A percentile compares a stretch with the other conserved stretches of the same genome.
Conservation (phyloP, 2,329 filamentous ascomycete genomes). For the Colletotrichum tanaceti region DNA sequence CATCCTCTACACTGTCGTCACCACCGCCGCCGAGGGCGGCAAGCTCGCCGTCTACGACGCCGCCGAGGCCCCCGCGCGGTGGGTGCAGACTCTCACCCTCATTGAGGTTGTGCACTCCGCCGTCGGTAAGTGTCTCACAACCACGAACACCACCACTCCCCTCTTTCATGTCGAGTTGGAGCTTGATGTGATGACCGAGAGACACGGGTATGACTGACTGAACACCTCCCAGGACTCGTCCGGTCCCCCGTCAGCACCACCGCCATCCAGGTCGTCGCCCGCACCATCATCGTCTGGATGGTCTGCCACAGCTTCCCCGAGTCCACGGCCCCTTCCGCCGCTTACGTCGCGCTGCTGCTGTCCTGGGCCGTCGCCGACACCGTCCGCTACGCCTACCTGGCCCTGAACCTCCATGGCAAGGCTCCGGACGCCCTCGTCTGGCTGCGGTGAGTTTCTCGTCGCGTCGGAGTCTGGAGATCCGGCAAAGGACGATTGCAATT, state of each 20-base stretch:
- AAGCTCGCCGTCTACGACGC: slow-evolving; percentile 69
- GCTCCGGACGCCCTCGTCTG: slow-evolving; percentile 78
- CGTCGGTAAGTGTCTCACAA: slow-evolving; percentile 64
- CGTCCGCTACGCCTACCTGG: slow-evolving; percentile 92
- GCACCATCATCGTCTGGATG: slow-evolving; percentile 89
- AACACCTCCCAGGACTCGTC: slow-evolving; percentile 74
- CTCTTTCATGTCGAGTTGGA: not conserved
- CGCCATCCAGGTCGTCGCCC: slow-evolving; percentile 86
- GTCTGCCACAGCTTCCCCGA: slow-evolving; percentile 80
- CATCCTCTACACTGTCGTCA: slow-evolving; percentile 75
- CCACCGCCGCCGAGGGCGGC: slow-evolving; percentile 63
- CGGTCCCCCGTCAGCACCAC: slow-evolving; percentile 88
- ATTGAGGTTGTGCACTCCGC: slow-evolving; percentile 87
- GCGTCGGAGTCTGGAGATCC: too few species aligned
- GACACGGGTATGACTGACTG: not conserved
- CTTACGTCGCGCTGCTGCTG: slow-evolving; percentile 80
- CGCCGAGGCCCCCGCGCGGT: slow-evolving; percentile 75
- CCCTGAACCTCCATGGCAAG: slow-evolving; percentile 72
- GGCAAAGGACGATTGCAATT: too few species aligned
- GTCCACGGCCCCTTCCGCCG: slow-evolving; percentile 62
- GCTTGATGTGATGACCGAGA: not conserved
- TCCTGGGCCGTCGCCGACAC: slow-evolving; percentile 94
- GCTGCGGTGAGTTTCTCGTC: slow-evolving; percentile 63
- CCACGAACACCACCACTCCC: too few species aligned
- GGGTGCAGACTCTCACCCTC: slow-evolving; percentile 84